Evolutionary conservation across 1,284 basidiomycete genomes (phyloP).

Genomic region (Cryptococcus neoformans): DNA sequence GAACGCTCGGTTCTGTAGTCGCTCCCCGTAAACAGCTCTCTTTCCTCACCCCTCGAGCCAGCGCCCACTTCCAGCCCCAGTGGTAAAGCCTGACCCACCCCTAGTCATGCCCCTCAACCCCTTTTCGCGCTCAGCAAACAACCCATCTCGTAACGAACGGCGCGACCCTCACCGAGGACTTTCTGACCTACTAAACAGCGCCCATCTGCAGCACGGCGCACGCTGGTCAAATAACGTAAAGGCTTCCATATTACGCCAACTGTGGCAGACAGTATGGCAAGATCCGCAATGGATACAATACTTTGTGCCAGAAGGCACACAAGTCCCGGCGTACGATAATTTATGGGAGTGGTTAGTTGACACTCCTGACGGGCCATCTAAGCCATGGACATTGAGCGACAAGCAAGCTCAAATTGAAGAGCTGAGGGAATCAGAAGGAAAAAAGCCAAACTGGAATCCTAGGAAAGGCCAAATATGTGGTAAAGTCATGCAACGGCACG

Average conservation of each 20-base stretch:
- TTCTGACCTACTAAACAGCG: constrained; percentile 18
- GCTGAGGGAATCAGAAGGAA: constrained; percentile 12
- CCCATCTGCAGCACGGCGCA: constrained; percentile 7
- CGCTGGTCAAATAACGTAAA: constrained; percentile 18
- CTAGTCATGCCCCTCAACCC: too few species aligned
- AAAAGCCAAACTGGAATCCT: constrained; percentile 11
- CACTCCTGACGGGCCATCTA: constrained; percentile 4
- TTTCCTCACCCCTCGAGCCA: too few species aligned
- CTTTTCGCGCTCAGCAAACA: constrained; percentile 8
- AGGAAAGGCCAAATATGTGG: constrained; percentile 36
- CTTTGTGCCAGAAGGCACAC: constrained; percentile 13
- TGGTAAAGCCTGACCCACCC: too few species aligned
- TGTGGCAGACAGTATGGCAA: constrained; percentile 33
- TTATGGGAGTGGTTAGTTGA: constrained; percentile 7
- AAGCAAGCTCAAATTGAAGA: constrained; percentile 23
- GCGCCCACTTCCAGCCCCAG: too few species aligned
- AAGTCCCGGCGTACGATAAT: neutral
- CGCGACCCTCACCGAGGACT: constrained; percentile 22
- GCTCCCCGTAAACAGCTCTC: too few species aligned
- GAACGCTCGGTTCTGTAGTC: too few species aligned
- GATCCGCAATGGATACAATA: constrained; percentile 24
- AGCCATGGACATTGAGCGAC: constrained; percentile 21
- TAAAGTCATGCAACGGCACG: constrained; percentile 47
- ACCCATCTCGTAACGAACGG: neutral
- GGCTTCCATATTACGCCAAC: constrained; percentile 25